Evolutionary conservation across 805 yeast species (phyloP), one percentile per base, ranked within the genome.

Genomic region (Candida sithepensis): DNA sequence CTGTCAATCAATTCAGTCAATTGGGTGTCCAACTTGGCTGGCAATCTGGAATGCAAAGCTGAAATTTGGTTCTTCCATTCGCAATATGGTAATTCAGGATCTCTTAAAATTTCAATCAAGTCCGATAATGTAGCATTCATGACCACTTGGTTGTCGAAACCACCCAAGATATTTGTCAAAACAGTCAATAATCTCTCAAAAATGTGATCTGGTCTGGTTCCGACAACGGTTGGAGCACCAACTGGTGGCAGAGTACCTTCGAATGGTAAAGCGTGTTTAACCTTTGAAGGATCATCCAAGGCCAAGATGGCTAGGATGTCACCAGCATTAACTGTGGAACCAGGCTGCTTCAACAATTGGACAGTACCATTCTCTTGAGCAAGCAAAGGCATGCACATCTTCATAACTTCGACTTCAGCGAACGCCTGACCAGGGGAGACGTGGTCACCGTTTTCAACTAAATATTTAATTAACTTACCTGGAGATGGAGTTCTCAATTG

Each of bases 321-420:
- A 72, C 99, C 99, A 42, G 97, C 97, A 58, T 81, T 81, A 49
- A 94, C 85, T 23, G 96, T 89, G n/a, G 98, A 85, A 45, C 99
- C 99, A 9, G 99, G 98, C 73, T 94, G 99, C 70, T 94, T 92
- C 65, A 94, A 82, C 39, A 90, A 73, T 72, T 92, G 97, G 45
- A 91, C 88, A 49, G 79, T 75, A 77, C 99, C 99, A 61, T 87
- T 85, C 68, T 92, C 99, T 68, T 84, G 88, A 19, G 97, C 92
- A 62, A 91, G 73, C 60, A 94, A 78, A 43, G 99, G 97, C 97
- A 94, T 94, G 70, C 91, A 90, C 99, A 94, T 94, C 71, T 94
- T 94, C 99, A 94, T 94, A 57, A 94, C 99, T 73, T 94, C 99
- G 48, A 94, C 97, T 73, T 94, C 99, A 38, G 99, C 99, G 63